Base-by-base conservation (phyloP, 768 basidiomycete species). In the Boletus sp. region DNA sequence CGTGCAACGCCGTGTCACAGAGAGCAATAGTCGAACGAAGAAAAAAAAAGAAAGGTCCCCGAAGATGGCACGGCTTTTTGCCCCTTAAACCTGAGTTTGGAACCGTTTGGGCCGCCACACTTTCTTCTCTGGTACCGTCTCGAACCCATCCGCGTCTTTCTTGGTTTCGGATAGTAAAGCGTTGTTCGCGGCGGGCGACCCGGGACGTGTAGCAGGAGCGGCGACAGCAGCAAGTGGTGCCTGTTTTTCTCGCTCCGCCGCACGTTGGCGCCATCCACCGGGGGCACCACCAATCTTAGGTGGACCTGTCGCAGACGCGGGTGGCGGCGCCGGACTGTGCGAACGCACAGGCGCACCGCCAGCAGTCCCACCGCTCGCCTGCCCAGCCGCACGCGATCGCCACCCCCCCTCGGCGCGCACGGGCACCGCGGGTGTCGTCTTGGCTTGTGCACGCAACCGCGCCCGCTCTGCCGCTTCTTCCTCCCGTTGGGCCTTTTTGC, bases 61-160 rank as follows among this genome's bases (percentile, higher is more conserved):
- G 1, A 23, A 25, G 17, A 21, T 9, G 33, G 17, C 13, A 1
- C 10, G 34, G n/a, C 25, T 7, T 11, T n/a, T 25, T 25, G 25
- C 25, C 25, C 25, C 43, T 42, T 21, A 47, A 19, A 48, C 25
- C 41, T 52, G 51, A 32, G 37, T 54, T 41, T 57, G 69, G 7
- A 66, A 1, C 25, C 57, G 65, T 44, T 13, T 58, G 1, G 67
- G 8, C 38, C 53, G 49, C 69, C 69, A 71, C 35, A 62, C 60
- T n/a, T 47, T 56, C 52, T 62, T 69, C 33, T 59, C 58, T 2
- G 70, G 6, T 7, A 86, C 84, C 25, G 82, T 77, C 70, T 85
- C 83, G 78, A 90, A 90, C 4, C 89, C 88, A 62, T 90, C 88
- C 4, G 82, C 76, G 39, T 87, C 85, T 62, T 75, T 80, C 59